phyloP scores from a whole-genome alignment of 106 monocot species.

The Allium cepa region DNA sequence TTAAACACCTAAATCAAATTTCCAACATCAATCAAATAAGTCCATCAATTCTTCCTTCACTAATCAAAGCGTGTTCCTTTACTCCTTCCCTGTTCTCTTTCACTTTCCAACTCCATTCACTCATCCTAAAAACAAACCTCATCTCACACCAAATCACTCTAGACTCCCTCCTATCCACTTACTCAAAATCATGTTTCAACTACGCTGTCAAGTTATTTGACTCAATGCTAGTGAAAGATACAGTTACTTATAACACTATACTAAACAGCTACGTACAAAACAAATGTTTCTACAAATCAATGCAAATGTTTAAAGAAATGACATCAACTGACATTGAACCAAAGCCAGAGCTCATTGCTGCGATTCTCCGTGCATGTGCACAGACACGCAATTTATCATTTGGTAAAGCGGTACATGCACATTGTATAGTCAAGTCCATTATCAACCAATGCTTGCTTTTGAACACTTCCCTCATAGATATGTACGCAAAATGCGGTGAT shows the following conservation, averaged over 20 bases:
- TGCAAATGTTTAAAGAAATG: constrained; percentile 11
- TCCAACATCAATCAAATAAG: background rate
- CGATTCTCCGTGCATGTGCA: constrained; percentile 19
- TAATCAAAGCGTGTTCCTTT: constrained; percentile 25
- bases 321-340: background rate
- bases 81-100: constrained; percentile 2
- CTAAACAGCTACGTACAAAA: constrained; percentile 5
- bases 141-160: constrained; percentile 9
- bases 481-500: too few species aligned
- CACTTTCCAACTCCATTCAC: constrained; percentile 28
- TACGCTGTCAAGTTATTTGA: constrained; percentile 19
- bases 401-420: too few species aligned
- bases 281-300: constrained; percentile 3
- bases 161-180: constrained; percentile 26
- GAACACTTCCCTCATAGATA: too few species aligned
- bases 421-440: too few species aligned
- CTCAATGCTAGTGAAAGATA: constrained; percentile 10
- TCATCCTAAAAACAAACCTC: constrained; percentile 21
- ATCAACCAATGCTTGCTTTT: too few species aligned
- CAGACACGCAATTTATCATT: too few species aligned
- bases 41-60: constrained; percentile 16
- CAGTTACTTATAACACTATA: constrained; percentile 18
- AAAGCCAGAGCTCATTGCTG: constrained; percentile 25
- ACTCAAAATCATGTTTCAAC: constrained; percentile 10
- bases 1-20: constrained; percentile 13